Evolutionary conservation across 148 eudicot species (phyloP).

Genomic region (Pouteria glomerata): DNA sequence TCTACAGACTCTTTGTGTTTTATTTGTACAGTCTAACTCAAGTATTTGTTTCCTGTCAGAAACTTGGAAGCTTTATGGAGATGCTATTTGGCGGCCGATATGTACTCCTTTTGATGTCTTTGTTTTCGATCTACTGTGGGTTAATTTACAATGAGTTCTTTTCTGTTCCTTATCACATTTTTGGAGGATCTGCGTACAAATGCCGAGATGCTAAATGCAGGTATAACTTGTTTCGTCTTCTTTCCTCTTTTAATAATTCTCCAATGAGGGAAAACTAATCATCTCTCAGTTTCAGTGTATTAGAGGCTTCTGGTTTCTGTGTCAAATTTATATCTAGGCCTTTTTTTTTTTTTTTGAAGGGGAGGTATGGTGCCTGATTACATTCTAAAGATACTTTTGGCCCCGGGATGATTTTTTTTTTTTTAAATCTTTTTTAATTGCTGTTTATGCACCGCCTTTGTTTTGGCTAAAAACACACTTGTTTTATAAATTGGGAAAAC

Average conservation of each 20-base stretch:
- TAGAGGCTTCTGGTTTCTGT: neutral
- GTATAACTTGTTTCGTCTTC: constrained; percentile 27
- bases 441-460: neutral
- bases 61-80: constrained; percentile 99
- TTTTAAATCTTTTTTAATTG: too few relatives aligned
- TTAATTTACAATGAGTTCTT: constrained; percentile 96
- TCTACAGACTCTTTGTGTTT: neutral
- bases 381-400: constrained; percentile 1
- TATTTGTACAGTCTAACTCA: constrained; percentile 8
- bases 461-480: neutral
- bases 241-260: neutral
- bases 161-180: constrained; percentile 91
- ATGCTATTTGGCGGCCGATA: constrained; percentile 99
- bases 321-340: neutral
- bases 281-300: neutral
- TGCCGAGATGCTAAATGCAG: constrained; percentile 91
- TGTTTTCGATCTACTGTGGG: constrained; percentile 93
- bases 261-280: neutral
- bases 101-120: constrained; percentile 83
- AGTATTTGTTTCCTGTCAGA: constrained; percentile 41
- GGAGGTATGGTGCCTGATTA: neutral
- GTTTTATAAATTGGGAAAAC: neutral
- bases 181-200: constrained; percentile 87
- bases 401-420: neutral
- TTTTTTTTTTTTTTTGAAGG: constrained; percentile 1